A percentile compares a stretch with the other conserved stretches of the same genome.
phyloP scores from a whole-genome alignment of 1,139 yeast species.

The Blastobotrys illinoisensis region DNA sequence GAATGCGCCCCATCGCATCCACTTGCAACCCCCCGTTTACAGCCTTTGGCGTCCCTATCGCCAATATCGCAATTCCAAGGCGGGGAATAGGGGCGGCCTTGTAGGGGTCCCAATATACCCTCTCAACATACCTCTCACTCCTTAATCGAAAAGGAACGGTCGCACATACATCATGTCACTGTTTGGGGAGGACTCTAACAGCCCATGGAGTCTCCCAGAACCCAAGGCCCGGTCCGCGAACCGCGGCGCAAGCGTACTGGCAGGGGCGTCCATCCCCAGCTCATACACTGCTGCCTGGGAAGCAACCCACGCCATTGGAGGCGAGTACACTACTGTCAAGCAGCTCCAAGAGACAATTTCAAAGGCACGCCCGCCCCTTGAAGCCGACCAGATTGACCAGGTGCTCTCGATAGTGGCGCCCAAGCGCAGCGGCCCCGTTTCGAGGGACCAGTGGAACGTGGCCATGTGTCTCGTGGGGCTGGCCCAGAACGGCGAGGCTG shows the following conservation, averaged over 20 bases:
- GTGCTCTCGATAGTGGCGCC: constrained; percentile 11
- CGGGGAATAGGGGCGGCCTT: neutral
- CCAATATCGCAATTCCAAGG: neutral
- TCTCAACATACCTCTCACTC: neutral
- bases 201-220: constrained; percentile 15
- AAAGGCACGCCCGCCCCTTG: constrained; percentile 8
- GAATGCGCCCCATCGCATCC: neutral
- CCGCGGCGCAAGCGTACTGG: constrained; percentile 8
- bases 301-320: constrained; percentile 12
- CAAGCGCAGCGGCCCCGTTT: constrained; percentile 17
- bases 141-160: neutral
- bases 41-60: no score
- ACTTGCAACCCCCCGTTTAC: no score
- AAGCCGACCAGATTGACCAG: constrained; percentile 6
- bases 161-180: constrained; percentile 19
- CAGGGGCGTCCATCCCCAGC: constrained; percentile 15
- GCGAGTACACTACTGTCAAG: constrained; percentile 10
- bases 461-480: constrained; percentile 34
- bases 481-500: constrained; percentile 32
- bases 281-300: constrained; percentile 14
- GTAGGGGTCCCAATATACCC: neutral
- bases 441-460: constrained; percentile 29
- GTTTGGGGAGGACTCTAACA: constrained; percentile 24
- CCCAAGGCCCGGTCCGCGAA: constrained; percentile 10
- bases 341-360: constrained; percentile 6